Evolutionary conservation across 345 rosid species (phyloP).

Genomic region (Hibiscus mutabilis): DNA sequence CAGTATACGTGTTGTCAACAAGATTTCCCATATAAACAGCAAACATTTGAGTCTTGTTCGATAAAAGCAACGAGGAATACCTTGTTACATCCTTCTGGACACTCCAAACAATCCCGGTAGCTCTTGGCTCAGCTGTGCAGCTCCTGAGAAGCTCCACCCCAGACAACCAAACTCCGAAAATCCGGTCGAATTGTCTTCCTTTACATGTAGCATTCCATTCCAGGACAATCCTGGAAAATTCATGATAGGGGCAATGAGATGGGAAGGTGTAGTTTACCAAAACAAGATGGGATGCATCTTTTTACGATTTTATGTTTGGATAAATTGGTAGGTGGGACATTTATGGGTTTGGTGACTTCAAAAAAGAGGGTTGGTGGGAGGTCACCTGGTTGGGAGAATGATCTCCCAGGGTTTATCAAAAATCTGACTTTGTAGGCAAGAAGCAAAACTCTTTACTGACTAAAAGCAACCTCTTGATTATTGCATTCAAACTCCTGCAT

Average conservation of each 20-base stretch:
- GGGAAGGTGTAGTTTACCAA: slow-evolving; percentile 64
- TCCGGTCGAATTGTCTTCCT: slow-evolving; percentile 82
- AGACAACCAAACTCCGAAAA: slow-evolving; percentile 80
- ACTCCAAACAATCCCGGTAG: slow-evolving; percentile 67
- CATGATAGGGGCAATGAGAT: slow-evolving; percentile 38
- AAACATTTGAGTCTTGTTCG: slow-evolving; percentile 44
- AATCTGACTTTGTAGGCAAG: too few species aligned
- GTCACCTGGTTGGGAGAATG: too few species aligned
- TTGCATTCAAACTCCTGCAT: too few species aligned
- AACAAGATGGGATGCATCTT: too few species aligned
- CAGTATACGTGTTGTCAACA: slow-evolving; percentile 59
- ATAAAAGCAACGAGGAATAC: slow-evolving; percentile 64
- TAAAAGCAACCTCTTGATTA: too few species aligned
- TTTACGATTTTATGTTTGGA: too few species aligned
- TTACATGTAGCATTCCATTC: slow-evolving; percentile 70
- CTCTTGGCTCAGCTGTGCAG: slow-evolving; percentile 86
- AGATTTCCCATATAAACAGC: slow-evolving; percentile 68
- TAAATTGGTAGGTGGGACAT: slow-evolving; percentile 25
- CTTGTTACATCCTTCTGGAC: slow-evolving; percentile 72
- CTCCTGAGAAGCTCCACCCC: slow-evolving; percentile 92
- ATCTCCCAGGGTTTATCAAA: too few species aligned
- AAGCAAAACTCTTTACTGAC: too few species aligned
- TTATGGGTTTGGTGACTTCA: slow-evolving; percentile 67
- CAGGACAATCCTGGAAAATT: slow-evolving; percentile 64
- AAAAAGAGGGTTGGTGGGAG: slow-evolving; percentile 57